A percentile compares a stretch with the other conserved stretches of the same genome.
phyloP scores from a whole-genome alignment of 495 filamentous ascomycete genomes.

The Umbilicaria muhlenbergii region DNA sequence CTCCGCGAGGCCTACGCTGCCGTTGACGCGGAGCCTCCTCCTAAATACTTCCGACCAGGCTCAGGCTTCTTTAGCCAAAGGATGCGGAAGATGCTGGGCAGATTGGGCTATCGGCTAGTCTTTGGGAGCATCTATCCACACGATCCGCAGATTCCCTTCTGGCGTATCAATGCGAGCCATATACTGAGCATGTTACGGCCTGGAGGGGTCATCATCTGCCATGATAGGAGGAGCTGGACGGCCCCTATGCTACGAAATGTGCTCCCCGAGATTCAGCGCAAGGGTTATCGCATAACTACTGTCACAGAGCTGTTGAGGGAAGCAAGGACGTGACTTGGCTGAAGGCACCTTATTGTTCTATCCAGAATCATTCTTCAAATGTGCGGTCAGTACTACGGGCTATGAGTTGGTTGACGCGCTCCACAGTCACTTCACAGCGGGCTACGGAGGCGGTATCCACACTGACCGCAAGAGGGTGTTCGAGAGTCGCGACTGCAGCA shows the following conservation, averaged over 20 bases:
- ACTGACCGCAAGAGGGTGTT: too few relatives aligned
- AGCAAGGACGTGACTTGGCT: not conserved
- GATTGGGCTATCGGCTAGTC: conserved; percentile 48
- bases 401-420: too few relatives aligned
- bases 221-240: conserved; percentile 70
- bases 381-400: too few relatives aligned
- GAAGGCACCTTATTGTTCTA: too few relatives aligned
- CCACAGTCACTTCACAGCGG: too few relatives aligned
- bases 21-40: conserved; percentile 19
- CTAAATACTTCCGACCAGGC: conserved; percentile 61
- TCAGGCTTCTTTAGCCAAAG: conserved; percentile 60
- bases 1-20: conserved; percentile 40
- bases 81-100: conserved; percentile 40
- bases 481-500: too few relatives aligned
- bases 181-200: conserved; percentile 61
- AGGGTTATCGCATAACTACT: conserved; percentile 53
- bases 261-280: conserved; percentile 47
- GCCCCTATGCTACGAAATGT: conserved; percentile 55
- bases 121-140: conserved; percentile 76
- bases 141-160: conserved; percentile 58
- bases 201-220: conserved; percentile 66
- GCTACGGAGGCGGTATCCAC: too few relatives aligned
- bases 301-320: conserved; percentile 45
- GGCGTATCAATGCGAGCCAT: conserved; percentile 59
- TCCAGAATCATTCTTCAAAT: too few relatives aligned